Conservation (phyloP, 1,284 basidiomycete genomes). For the Rhodofomes roseus region DNA sequence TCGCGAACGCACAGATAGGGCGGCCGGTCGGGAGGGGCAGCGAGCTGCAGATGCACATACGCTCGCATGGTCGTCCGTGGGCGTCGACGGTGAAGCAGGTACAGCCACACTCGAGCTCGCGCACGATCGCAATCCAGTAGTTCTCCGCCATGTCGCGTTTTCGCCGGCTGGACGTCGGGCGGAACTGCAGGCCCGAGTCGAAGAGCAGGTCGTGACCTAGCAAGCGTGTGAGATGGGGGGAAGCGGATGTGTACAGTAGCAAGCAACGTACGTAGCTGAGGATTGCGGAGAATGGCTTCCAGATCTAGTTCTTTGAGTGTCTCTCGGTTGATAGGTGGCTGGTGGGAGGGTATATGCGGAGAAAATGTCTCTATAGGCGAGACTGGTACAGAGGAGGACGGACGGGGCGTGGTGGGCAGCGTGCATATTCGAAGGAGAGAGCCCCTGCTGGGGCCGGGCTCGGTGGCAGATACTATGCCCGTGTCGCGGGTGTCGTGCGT, state of each 20-base stretch:
- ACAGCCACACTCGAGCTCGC: conserved; percentile 79
- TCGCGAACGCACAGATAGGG: conserved; percentile 42
- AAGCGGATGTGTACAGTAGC: conserved; percentile 6
- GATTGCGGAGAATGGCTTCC: conserved; percentile 82
- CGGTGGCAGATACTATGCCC: conserved; percentile 42
- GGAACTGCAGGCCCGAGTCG: conserved; percentile 72
- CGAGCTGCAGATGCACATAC: conserved; percentile 28
- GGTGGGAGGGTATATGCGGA: conserved; percentile 60
- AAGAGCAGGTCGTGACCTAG: conserved; percentile 89
- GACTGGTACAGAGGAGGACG: conserved; percentile 22
- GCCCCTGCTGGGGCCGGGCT: conserved; percentile 41
- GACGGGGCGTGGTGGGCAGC: conserved; percentile 22
- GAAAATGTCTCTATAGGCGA: conserved; percentile 51
- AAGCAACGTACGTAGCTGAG: conserved; percentile 76
- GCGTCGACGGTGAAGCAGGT: conserved; percentile 79
- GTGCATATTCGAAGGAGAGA: conserved; percentile 27
- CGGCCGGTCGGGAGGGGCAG: conserved; percentile 22
- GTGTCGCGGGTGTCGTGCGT: conserved; percentile 50
- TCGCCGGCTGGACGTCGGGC: conserved; percentile 64
- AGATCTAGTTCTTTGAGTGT: conserved; percentile 86
- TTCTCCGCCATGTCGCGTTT: conserved; percentile 76
- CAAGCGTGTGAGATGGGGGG: conserved; percentile 14
- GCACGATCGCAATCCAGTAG: conserved; percentile 82
- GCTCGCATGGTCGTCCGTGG: conserved; percentile 49
- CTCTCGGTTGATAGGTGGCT: conserved; percentile 79